Evolutionary conservation across 331 rosid species (phyloP).

Genomic region (Pyracantha coccinea): DNA sequence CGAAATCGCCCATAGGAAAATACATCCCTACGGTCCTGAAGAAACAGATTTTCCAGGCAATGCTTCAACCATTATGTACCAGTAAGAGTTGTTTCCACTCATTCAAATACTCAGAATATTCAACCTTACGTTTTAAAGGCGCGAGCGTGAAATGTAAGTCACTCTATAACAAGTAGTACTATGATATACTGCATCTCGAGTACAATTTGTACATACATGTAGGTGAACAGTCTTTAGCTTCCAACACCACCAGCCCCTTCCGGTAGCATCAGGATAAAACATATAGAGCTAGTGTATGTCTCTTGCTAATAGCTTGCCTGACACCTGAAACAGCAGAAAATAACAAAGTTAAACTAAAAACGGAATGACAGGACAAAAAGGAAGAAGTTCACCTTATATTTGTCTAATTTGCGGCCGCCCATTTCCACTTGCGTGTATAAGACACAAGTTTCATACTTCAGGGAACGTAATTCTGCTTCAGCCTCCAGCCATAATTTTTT

Average conservation of each 20-base stretch:
- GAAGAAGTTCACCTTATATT: constrained; percentile 27
- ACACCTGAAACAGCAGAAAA: constrained; percentile 4
- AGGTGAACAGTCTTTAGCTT: neutral
- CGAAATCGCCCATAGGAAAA: neutral
- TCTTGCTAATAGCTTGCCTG: neutral
- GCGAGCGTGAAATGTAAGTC: neutral
- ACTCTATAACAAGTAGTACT: neutral
- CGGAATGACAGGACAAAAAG: neutral
- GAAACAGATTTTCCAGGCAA: neutral
- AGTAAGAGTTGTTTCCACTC: neutral
- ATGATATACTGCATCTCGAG: neutral
- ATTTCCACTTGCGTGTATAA: constrained; percentile 35
- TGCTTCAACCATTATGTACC: neutral
- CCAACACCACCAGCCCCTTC: neutral
- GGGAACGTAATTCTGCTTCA: constrained; percentile 46
- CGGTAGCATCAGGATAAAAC: neutral
- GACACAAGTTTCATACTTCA: constrained; percentile 34
- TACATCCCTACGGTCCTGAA: neutral
- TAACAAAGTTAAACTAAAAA: neutral
- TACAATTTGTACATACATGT: neutral
- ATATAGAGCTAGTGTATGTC: neutral
- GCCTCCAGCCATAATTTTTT: constrained; percentile 58
- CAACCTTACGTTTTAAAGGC: neutral
- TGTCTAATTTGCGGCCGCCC: constrained; percentile 26
- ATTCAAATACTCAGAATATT: neutral